Percentiles rank a stretch among this genome's conserved stretches.
These are phyloP conservation scores for Sabuloglossum arenarium DNA, from an alignment of 495 filamentous ascomycete species.

Conservation along the genomic window DNA sequence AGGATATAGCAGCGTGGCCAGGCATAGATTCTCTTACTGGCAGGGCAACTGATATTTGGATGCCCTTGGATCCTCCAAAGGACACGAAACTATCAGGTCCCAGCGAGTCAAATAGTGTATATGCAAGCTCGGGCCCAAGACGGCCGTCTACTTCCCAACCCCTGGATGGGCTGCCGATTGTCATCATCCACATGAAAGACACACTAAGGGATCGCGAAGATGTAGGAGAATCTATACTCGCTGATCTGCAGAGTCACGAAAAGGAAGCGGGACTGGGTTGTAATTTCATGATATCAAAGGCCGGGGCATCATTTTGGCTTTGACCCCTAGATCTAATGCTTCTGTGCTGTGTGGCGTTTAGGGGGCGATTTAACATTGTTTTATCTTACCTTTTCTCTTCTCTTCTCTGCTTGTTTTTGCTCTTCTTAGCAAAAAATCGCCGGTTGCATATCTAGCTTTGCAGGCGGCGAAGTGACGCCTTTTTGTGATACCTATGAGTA, in stretches of 20 bases:
- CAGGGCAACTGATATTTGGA: neutral
- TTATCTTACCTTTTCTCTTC: conserved; percentile 1
- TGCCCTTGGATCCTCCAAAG: neutral
- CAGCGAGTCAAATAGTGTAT: neutral
- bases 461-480: no score
- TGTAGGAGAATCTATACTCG: conserved; percentile 42
- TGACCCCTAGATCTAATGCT: no score
- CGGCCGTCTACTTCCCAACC: conserved; percentile 11
- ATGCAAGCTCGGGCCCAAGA: neutral
- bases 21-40: neutral
- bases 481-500: no score
- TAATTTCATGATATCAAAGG: conserved; percentile 46
- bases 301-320: conserved; percentile 18
- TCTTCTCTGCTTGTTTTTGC: neutral
- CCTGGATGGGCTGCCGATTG: conserved; percentile 33
- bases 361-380: no score
- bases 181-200: conserved; percentile 71
- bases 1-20: neutral
- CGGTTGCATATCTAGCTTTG: no score
- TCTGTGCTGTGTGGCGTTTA: no score
- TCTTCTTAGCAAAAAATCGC: no score
- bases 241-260: conserved; percentile 41
- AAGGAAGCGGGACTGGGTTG: conserved; percentile 45
- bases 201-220: conserved; percentile 39
- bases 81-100: neutral